Evolutionary conservation across 768 basidiomycete species (phyloP).

Genomic region (Termitomyces sp.): DNA sequence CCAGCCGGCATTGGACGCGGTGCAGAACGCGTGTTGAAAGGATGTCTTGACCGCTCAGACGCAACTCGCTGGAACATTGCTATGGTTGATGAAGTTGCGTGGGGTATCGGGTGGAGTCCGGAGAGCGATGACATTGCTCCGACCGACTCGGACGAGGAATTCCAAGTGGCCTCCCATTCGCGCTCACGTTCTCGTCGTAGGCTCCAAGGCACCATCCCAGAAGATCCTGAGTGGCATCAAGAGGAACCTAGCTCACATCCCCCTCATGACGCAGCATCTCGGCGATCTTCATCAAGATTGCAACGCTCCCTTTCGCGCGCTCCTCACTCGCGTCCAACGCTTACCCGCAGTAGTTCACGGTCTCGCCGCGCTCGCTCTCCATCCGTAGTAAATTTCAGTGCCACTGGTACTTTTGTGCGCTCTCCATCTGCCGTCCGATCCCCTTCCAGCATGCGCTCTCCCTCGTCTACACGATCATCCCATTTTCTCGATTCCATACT

Average conservation of each 20-base stretch:
- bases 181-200: constrained; percentile 23
- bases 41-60: constrained; percentile 70
- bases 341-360: constrained; percentile 36
- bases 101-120: constrained; percentile 70
- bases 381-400: constrained; percentile 10
- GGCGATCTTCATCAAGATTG: constrained; percentile 34
- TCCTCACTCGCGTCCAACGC: constrained; percentile 33
- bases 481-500: constrained; percentile 17
- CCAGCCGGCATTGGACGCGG: constrained; percentile 52
- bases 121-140: constrained; percentile 40
- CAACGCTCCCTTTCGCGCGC: constrained; percentile 47
- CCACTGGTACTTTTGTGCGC: background rate
- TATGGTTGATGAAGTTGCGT: constrained; percentile 74
- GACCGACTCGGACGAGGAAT: constrained; percentile 23
- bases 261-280: constrained; percentile 28
- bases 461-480: constrained; percentile 19
- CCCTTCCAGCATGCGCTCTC: constrained; percentile 11
- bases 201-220: constrained; percentile 13
- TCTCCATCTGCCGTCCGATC: constrained; percentile 3
- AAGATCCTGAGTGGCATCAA: constrained; percentile 20
- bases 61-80: constrained; percentile 71
- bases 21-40: constrained; percentile 64
- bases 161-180: constrained; percentile 20
- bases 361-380: constrained; percentile 24
- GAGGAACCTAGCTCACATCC: constrained; percentile 21